Evolutionary conservation across 352 stramenopile genomes (phyloP).

Genomic region (Phytophthora kernoviae): DNA sequence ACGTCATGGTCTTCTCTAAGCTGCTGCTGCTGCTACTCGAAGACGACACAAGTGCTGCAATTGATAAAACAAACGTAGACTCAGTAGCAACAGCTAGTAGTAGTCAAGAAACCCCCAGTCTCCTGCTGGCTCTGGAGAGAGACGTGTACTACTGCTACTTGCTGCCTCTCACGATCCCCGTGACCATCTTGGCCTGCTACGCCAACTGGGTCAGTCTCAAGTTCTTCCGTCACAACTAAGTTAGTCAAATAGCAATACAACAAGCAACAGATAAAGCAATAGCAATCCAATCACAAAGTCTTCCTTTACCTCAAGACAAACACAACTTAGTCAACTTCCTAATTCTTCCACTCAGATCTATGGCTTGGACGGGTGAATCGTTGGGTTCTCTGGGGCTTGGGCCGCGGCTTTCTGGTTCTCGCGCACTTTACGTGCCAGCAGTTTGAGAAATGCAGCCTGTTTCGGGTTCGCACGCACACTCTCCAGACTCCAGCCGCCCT

Average conservation of each 20-base stretch:
- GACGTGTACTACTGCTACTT: constrained; percentile 87
- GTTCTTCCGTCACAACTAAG: constrained; percentile 85
- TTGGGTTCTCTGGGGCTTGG: background rate
- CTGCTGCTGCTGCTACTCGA: constrained; percentile 35
- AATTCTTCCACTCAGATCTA: constrained; percentile 3
- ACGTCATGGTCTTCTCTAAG: constrained; percentile 79
- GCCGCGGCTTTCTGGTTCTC: constrained; percentile 36
- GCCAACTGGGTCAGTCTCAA: constrained; percentile 87
- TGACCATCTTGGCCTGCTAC: constrained; percentile 80
- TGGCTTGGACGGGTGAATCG: constrained; percentile 2
- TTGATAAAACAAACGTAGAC: background rate
- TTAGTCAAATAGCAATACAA: too few relatives aligned
- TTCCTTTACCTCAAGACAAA: background rate
- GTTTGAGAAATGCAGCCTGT: constrained; percentile 70
- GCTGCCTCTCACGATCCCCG: constrained; percentile 75
- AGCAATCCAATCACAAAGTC: too few relatives aligned
- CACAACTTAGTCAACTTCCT: background rate
- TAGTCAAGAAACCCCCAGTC: constrained; percentile 9
- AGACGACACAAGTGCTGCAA: constrained; percentile 5
- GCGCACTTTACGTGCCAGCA: constrained; percentile 58
- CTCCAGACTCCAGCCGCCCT: constrained; percentile 51
- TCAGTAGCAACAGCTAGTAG: background rate
- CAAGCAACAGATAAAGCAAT: too few relatives aligned
- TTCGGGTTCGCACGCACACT: constrained; percentile 62
- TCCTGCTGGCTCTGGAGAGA: constrained; percentile 53